Conservation (phyloP, 2,329 filamentous ascomycete species). For the Paecilomyces variotii region DNA sequence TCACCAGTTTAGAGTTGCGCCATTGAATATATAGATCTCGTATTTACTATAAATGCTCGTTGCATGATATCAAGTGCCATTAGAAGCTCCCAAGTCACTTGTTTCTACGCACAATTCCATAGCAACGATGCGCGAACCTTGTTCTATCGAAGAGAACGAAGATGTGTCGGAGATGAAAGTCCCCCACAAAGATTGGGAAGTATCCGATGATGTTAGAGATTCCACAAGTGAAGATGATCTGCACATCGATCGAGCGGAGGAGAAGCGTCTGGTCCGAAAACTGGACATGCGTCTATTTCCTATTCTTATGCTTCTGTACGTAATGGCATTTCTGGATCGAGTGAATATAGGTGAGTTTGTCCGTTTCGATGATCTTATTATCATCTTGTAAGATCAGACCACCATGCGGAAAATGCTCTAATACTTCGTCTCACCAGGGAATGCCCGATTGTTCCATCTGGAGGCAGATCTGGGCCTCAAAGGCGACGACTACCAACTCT, state of each 20-base stretch:
- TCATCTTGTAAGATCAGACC: background rate
- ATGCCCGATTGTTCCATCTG: background rate
- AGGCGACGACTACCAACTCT: background rate
- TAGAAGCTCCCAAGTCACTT: too few species aligned
- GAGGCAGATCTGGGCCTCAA: background rate
- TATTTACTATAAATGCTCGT: too few species aligned
- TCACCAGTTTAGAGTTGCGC: too few species aligned
- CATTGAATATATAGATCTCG: too few species aligned
- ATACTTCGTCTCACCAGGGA: background rate
- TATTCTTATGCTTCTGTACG: background rate
- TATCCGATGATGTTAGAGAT: too few species aligned
- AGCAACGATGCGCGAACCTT: too few species aligned
- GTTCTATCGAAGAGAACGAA: too few species aligned
- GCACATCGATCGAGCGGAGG: background rate
- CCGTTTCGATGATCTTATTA: background rate
- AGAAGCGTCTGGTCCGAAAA: conserved; percentile 11
- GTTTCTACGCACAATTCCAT: too few species aligned
- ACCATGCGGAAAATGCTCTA: background rate
- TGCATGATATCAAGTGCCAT: too few species aligned
- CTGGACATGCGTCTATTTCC: conserved; percentile 15
- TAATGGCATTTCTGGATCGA: background rate
- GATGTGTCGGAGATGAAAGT: too few species aligned
- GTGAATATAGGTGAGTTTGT: background rate
- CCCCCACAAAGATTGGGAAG: too few species aligned
- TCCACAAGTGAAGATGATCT: too few species aligned